Conservation (phyloP, 139 green algal species). For the Coelastrella sp. region DNA sequence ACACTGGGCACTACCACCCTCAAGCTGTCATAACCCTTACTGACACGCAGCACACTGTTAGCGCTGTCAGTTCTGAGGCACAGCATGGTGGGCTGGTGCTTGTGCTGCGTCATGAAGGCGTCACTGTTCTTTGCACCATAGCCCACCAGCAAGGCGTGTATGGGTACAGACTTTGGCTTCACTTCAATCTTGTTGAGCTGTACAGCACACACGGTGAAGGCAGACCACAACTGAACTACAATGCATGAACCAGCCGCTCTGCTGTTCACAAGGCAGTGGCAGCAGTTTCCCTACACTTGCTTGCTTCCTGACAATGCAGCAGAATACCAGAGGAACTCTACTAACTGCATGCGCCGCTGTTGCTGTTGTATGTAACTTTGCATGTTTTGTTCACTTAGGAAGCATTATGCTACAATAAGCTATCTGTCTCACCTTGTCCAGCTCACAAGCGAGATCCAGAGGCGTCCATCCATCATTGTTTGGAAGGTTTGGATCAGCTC, state of each 20-base stretch:
- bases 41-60: neutral
- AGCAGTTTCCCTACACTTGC: too few relatives aligned
- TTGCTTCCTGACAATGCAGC: too few relatives aligned
- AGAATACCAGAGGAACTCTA: too few relatives aligned
- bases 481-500: conserved; percentile 30
- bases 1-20: neutral
- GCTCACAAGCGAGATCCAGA: conserved; percentile 41
- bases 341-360: too few relatives aligned
- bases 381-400: too few relatives aligned
- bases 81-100: neutral
- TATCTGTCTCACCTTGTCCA: neutral
- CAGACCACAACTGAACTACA: neutral
- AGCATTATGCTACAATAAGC: too few relatives aligned
- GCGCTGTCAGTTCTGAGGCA: conserved; percentile 32
- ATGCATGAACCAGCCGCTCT: too few relatives aligned
- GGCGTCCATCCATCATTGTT: conserved; percentile 38
- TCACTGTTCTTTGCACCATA: conserved; percentile 40
- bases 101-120: conserved; percentile 24
- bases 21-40: conserved; percentile 1
- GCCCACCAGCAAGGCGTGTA: conserved; percentile 45
- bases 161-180: conserved; percentile 4
- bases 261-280: too few relatives aligned
- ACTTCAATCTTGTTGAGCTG: conserved; percentile 30
- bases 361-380: too few relatives aligned
- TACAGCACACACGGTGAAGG: neutral